Conservation (phyloP, 495 filamentous ascomycete genomes). For the Aspergillus ellipticus region DNA sequence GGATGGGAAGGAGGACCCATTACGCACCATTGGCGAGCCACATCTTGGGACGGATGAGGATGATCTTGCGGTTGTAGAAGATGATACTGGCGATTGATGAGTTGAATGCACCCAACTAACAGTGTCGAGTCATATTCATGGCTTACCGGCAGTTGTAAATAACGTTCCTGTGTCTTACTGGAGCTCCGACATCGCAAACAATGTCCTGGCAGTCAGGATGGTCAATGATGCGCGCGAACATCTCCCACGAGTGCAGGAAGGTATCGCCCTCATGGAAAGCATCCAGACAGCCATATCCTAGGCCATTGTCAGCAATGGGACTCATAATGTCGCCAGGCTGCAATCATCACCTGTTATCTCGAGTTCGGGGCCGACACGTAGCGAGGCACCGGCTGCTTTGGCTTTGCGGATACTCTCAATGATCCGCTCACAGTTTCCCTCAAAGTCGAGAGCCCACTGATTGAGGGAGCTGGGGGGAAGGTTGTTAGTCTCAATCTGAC, state of each 20-base stretch:
- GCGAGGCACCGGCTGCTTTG: slow-evolving; percentile 63
- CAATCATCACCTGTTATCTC: slow-evolving; percentile 49
- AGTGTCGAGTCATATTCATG: background rate
- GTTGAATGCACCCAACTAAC: background rate
- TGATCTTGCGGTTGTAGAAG: slow-evolving; percentile 60
- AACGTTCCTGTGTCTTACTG: slow-evolving; percentile 58
- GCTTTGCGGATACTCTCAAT: slow-evolving; percentile 70
- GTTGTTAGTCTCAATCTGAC: slow-evolving; percentile 8
- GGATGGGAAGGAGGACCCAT: background rate
- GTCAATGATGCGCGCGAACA: slow-evolving; percentile 59
- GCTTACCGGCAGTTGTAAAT: slow-evolving; percentile 66
- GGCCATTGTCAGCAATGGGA: slow-evolving; percentile 3
- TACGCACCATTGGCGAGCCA: slow-evolving; percentile 68
- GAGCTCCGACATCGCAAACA: slow-evolving; percentile 74
- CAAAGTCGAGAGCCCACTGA: slow-evolving; percentile 71
- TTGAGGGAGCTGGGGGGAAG: slow-evolving; percentile 31
- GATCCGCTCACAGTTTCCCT: slow-evolving; percentile 73
- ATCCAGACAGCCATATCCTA: slow-evolving; percentile 69
- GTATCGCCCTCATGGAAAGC: slow-evolving; percentile 54
- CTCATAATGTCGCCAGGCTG: background rate
- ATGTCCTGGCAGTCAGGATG: slow-evolving; percentile 69
- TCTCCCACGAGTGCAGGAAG: slow-evolving; percentile 70
- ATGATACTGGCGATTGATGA: slow-evolving; percentile 42
- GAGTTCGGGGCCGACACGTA: slow-evolving; percentile 75
- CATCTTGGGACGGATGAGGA: slow-evolving; percentile 79